phyloP scores from a whole-genome alignment of 129 eudicot genomes.

The Helianthus annuus region DNA sequence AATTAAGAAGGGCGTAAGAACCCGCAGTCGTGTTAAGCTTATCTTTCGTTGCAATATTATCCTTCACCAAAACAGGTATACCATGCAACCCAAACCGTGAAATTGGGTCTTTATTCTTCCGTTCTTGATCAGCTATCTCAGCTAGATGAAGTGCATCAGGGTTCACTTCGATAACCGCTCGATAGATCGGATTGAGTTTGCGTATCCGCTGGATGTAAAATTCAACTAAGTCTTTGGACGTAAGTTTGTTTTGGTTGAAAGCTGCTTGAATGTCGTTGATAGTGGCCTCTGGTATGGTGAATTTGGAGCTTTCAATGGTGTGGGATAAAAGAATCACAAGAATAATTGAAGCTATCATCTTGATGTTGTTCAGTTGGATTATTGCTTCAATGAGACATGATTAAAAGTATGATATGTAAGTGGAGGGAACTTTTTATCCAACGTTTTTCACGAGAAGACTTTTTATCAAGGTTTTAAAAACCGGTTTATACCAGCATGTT shows the following conservation, averaged over 20 bases:
- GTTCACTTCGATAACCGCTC: constrained; percentile 61
- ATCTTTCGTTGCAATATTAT: constrained; percentile 64
- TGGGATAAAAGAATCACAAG: neutral
- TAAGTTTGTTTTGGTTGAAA: constrained; percentile 52
- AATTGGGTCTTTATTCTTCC: constrained; percentile 17
- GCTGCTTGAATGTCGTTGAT: constrained; percentile 44
- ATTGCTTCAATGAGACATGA: neutral
- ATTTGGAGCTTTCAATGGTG: constrained; percentile 21
- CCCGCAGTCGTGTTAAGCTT: constrained; percentile 29
- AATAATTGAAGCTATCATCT: neutral
- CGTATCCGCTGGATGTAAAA: constrained; percentile 45
- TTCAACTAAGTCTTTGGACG: constrained; percentile 49
- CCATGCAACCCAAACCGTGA: constrained; percentile 41
- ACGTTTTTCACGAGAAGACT: neutral
- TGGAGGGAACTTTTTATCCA: neutral
- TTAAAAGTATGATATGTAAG: neutral
- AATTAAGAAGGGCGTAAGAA: constrained; percentile 51
- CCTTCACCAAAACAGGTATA: constrained; percentile 63
- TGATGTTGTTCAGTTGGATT: neutral
- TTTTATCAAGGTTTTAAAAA: too few species aligned
- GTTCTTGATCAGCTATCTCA: constrained; percentile 47
- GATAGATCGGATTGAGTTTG: constrained; percentile 49
- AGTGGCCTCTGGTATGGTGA: constrained; percentile 45
- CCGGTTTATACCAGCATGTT: too few species aligned
- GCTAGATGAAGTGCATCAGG: constrained; percentile 59